A percentile compares a stretch with the other conserved stretches of the same genome.
Conservation (phyloP, 2,329 filamentous ascomycete species). For the Talaromyces amestolkiae region DNA sequence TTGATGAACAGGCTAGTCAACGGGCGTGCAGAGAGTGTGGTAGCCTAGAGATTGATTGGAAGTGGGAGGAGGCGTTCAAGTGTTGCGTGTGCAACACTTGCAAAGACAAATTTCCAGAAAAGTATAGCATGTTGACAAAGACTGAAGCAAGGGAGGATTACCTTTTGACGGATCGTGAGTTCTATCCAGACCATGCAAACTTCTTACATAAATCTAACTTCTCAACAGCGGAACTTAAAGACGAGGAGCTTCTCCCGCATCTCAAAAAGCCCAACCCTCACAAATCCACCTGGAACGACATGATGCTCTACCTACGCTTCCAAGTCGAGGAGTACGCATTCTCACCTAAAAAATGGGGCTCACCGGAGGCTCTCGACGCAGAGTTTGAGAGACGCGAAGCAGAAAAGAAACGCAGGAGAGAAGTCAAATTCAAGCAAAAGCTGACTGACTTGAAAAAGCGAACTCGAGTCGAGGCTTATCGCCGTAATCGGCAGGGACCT, state of each 20-base stretch:
- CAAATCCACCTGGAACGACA: conserved; percentile 94
- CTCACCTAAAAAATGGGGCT: conserved; percentile 80
- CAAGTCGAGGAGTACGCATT: conserved; percentile 96
- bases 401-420: conserved; percentile 81
- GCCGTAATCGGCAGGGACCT: conserved; percentile 61
- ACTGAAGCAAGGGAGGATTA: conserved; percentile 96
- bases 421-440: conserved; percentile 88
- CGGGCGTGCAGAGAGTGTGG: conserved; percentile 82
- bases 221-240: conserved; percentile 74
- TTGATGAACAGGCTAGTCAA: conserved; percentile 61
- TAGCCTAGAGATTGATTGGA: conserved; percentile 85
- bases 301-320: conserved; percentile 93
- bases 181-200: neutral
- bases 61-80: conserved; percentile 83
- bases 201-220: neutral
- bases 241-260: conserved; percentile 80
- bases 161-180: conserved; percentile 81
- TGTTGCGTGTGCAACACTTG: conserved; percentile 74
- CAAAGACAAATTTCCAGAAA: conserved; percentile 87
- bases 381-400: conserved; percentile 78
- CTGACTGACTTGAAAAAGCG: conserved; percentile 87
- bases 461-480: conserved; percentile 85
- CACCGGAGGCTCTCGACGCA: conserved; percentile 75
- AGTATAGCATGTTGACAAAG: conserved; percentile 93
- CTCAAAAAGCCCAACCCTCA: conserved; percentile 89